A percentile compares a stretch with the other conserved stretches of the same genome.
Conservation (phyloP, 352 stramenopile species). For the Phytophthora macrochlamydospora region DNA sequence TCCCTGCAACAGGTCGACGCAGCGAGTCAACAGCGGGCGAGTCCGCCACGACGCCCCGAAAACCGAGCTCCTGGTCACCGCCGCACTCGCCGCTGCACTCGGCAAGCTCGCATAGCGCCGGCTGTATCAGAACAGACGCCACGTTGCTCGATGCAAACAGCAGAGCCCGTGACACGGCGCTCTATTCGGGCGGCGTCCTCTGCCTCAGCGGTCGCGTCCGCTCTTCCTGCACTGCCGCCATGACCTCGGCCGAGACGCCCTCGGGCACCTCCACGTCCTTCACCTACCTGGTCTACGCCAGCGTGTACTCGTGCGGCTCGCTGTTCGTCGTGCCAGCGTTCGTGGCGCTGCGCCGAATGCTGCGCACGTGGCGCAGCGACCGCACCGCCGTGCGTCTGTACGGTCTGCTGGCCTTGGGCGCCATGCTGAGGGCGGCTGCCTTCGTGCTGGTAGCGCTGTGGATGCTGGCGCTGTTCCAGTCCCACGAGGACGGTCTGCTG, state of each 20-base stretch:
- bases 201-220: background rate
- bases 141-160: background rate
- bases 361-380: conserved; percentile 49
- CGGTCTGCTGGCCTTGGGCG: conserved; percentile 49
- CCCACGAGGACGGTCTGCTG: conserved; percentile 25
- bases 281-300: conserved; percentile 55
- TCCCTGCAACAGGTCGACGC: background rate
- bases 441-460: conserved; percentile 59
- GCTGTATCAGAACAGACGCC: background rate
- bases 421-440: conserved; percentile 44
- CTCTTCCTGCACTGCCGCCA: background rate
- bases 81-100: conserved; percentile 8
- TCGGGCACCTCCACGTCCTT: conserved; percentile 31
- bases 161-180: no score
- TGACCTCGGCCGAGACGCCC: background rate
- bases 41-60: conserved; percentile 19
- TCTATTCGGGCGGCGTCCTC: no score
- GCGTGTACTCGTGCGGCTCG: conserved; percentile 54
- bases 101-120: background rate
- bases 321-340: conserved; percentile 52
- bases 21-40: conserved; percentile 25
- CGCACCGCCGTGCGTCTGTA: conserved; percentile 62
- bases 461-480: conserved; percentile 55
- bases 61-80: background rate
- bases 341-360: conserved; percentile 41